Percentiles rank a stretch among this genome's conserved stretches.
phyloP scores from a whole-genome alignment of 192 early-diverging fungal genomes.

The Rhizophagus prolifer region DNA sequence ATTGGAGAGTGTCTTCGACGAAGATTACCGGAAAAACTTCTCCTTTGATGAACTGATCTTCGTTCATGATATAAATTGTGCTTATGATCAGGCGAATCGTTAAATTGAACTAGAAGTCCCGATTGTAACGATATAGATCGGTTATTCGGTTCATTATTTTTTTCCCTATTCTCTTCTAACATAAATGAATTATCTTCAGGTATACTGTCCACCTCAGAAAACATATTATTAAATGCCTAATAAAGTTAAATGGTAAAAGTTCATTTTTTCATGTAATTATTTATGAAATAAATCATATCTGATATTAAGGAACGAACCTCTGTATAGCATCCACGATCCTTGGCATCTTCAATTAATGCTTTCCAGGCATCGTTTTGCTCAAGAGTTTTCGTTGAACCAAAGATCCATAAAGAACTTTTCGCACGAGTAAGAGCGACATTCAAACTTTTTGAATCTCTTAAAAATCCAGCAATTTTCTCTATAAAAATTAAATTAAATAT shows the following conservation, averaged over 20 bases:
- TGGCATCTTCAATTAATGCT: not conserved
- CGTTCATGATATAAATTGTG: not conserved
- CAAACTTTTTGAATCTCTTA: slow-evolving; percentile 87
- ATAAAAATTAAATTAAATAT: slow-evolving; percentile 12
- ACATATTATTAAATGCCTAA: not conserved
- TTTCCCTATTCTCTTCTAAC: not conserved
- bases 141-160: not conserved
- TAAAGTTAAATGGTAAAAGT: not conserved
- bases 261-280: not conserved
- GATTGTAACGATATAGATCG: not conserved
- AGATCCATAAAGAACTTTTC: slow-evolving; percentile 81
- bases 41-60: not conserved
- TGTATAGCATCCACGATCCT: not conserved
- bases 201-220: not conserved
- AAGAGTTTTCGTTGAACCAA: slow-evolving; percentile 75
- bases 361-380: not conserved
- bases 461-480: slow-evolving; percentile 49
- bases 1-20: not conserved
- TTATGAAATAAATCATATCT: not conserved
- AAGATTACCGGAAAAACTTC: not conserved
- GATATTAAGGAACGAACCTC: not conserved
- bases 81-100: not conserved
- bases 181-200: not conserved
- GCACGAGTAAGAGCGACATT: slow-evolving; percentile 96
- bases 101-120: not conserved